Base-by-base conservation (phyloP, 2,329 filamentous ascomycete genomes). In the Furcasterigmium sp. region DNA sequence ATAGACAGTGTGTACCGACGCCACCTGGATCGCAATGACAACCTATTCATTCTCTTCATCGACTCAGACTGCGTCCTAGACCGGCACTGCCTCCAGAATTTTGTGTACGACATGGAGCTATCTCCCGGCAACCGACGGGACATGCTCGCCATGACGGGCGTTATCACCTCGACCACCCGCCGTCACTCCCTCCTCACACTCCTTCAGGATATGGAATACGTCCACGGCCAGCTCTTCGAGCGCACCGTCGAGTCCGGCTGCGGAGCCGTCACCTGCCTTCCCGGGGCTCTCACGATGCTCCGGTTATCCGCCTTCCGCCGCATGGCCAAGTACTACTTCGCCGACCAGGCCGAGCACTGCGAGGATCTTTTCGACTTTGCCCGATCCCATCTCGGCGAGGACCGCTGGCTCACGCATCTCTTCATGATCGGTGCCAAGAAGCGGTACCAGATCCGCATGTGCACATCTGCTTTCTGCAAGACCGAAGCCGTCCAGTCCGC, bases 301-400 rank as follows among this genome's bases (percentile, higher is more conserved):
- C 87, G 93, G 42, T 95, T 96, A 67, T 96, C 91, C 3, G 93
- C 93, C 5, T 97, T 98, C 67, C 80, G 91, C 45, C 85, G 87
- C 57, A 96, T 98, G 90, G 89, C 91, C 57, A 95, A 94, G 60
- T 95, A 95, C 67, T 97, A 98, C 67, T 98, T 98, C 63, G 90
- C 91, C 30, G 91, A 96, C 66, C 95, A 95, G 63, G 89, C 90
- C 5, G 91, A 95, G 63, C 87, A 95, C 58, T 95, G 90, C 57
- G 88, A 95, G 47, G 91, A 97, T 62, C 73, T 97, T 11, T 98
- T 98, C 59, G 91, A 98, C 61, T 97, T 91, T 59, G 90, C 88
- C 44, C 97, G 97, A 68, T 91, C 87, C 56, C 91, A 97, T 67
- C 68, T 97, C 35, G 93, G 93, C 30, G 93, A 97, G 64, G 93